Percentiles rank a stretch among this genome's conserved stretches.
These are phyloP conservation scores for Asclepias syriaca DNA, from an alignment of 257 asterid genomes.

Conservation along the genomic window DNA sequence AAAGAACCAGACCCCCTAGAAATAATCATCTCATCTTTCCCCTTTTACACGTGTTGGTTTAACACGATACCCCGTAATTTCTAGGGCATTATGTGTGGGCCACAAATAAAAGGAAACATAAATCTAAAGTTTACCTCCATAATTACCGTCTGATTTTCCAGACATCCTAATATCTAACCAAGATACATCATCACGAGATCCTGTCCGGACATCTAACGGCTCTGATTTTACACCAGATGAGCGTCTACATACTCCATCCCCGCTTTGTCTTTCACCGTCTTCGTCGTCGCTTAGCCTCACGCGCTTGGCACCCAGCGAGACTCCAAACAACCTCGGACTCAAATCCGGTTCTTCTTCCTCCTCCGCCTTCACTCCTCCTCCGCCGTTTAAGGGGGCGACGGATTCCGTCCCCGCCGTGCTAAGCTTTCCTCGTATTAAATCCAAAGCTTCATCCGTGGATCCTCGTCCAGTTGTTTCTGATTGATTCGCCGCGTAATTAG, in stretches of 20 bases:
- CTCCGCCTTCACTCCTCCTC: constrained; percentile 12
- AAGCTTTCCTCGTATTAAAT: constrained; percentile 18
- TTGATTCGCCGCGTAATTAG: constrained; percentile 34
- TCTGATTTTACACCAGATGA: constrained; percentile 37
- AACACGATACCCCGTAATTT: neutral
- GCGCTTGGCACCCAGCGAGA: constrained; percentile 52
- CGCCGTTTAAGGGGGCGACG: constrained; percentile 7
- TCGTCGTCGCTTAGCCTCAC: constrained; percentile 26
- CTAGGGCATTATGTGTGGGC: neutral
- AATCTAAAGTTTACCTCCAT: neutral
- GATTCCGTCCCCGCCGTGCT: constrained; percentile 22
- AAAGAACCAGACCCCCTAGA: constrained; percentile 16
- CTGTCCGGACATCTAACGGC: constrained; percentile 23
- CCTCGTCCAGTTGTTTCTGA: constrained; percentile 17
- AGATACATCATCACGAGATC: neutral
- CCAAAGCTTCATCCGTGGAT: constrained; percentile 28
- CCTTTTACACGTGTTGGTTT: constrained; percentile 16
- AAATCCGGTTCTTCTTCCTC: constrained; percentile 8
- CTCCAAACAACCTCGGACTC: constrained; percentile 62
- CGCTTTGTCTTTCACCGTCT: constrained; percentile 3
- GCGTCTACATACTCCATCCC: constrained; percentile 16
- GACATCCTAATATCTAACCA: constrained; percentile 21
- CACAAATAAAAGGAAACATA: neutral
- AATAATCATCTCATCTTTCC: neutral
- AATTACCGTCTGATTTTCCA: neutral